Base-by-base conservation (phyloP, 2,329 filamentous ascomycete genomes). In the Calonectria fujianensis region DNA sequence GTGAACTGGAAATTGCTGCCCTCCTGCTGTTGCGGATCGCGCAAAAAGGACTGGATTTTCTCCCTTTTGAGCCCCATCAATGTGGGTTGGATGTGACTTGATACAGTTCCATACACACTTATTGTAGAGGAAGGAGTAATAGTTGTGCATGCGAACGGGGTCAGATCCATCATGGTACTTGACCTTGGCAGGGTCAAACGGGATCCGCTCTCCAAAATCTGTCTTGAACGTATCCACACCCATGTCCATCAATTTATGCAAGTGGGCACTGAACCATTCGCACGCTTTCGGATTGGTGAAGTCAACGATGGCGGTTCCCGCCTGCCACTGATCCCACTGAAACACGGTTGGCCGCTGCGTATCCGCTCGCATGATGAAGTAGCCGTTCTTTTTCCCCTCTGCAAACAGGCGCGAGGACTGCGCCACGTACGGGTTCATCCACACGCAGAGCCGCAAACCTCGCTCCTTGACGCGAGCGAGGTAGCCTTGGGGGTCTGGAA, bases 391-490 rank as follows among this genome's bases (percentile, higher is more conserved):
- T 29, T 61, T 61, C n/a, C 57, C 57, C 18, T 61, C 35, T 29
- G 57, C 35, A 61, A 61, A 61, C 2, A 61, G 57, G 16, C 35
- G 35, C 57, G 57, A 61, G 11, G 35, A 37, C 39, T 41, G 35
- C 16, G 57, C 57, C 16, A 61, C 57, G 35, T 61, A 61, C 16
- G 57, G 57, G 35, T 61, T 61, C n/a, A 61, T 61, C 57, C 57
- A 61, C 13, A 61, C 35, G 24, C 35, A 61, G 20, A 61, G 32
- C 4, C 35, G 32, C 13, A 61, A 16, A 9, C 57, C 57, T 29
- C 57, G 37, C 27, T 61, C 57, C 14, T 61, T 61, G 5, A 61
- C n/a, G 9, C 57, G 57, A 4, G 35, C 24, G 24, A 61, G 35
- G 24, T 61, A 61, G 13, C 24, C 57, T 6, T 27, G 10, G 4